Conservation (phyloP, 192 early-diverging fungal genomes). For the Linderina pennispora region DNA sequence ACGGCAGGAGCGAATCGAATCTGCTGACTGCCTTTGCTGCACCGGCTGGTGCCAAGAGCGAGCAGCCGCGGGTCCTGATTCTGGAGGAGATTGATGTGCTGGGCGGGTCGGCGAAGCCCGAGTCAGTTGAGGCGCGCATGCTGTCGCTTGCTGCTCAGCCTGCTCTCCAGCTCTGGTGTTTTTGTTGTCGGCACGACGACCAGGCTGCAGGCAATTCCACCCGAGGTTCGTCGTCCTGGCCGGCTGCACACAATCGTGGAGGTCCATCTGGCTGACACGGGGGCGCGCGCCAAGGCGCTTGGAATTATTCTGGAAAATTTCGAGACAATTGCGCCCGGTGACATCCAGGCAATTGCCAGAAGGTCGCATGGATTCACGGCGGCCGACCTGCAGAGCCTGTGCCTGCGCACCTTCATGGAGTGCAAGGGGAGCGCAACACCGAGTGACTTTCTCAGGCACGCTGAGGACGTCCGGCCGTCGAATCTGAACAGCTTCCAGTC, state of each 20-base stretch:
- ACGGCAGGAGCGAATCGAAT: constrained; percentile 33
- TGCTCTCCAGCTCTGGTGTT: constrained; percentile 15
- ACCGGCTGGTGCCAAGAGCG: too few species aligned
- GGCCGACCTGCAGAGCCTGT: constrained; percentile 70
- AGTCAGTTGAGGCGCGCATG: constrained; percentile 38
- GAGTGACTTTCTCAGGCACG: constrained; percentile 17
- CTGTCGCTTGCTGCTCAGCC: constrained; percentile 29
- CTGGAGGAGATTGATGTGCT: constrained; percentile 44
- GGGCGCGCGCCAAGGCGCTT: constrained; percentile 20
- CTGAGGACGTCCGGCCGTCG: constrained; percentile 10
- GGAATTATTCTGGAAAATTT: constrained; percentile 37
- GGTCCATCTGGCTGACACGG: constrained; percentile 21
- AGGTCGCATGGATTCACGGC: constrained; percentile 64
- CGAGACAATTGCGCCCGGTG: constrained; percentile 8
- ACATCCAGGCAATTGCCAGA: constrained; percentile 17
- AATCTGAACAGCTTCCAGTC: constrained; percentile 23
- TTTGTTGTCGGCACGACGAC: constrained; percentile 41
- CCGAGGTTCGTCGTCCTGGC: constrained; percentile 28
- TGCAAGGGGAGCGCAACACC: constrained; percentile 10
- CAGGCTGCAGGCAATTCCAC: constrained; percentile 12
- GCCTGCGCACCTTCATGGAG: constrained; percentile 48
- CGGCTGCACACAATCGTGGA: constrained; percentile 23
- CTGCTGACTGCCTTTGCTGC: constrained; percentile 21
- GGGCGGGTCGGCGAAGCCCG: constrained; percentile 15
- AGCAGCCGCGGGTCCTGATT: constrained; percentile 24